Conservation (phyloP, 2,329 filamentous ascomycete genomes). For the Claviceps capensis region DNA sequence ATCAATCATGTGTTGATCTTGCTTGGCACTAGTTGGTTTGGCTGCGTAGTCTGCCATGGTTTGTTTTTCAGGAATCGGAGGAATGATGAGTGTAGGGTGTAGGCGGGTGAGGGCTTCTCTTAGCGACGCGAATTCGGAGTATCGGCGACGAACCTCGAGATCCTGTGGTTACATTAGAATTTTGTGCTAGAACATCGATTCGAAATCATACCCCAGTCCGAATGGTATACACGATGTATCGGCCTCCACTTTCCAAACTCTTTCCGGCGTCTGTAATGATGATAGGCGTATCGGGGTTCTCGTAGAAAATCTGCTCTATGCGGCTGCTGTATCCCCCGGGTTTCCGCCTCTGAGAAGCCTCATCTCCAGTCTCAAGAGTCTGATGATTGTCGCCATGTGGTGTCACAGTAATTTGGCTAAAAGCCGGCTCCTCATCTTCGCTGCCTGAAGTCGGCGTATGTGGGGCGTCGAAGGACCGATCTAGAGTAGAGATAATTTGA, state of each 20-base stretch:
- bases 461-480: constrained; percentile 44
- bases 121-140: constrained; percentile 91
- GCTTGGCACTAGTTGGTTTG: constrained; percentile 94
- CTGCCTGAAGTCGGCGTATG: constrained; percentile 60
- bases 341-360: constrained; percentile 46
- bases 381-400: constrained; percentile 28
- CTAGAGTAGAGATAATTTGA: constrained; percentile 6
- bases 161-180: constrained; percentile 43
- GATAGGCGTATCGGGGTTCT: constrained; percentile 81
- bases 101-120: constrained; percentile 78
- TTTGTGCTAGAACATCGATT: not conserved
- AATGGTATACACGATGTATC: constrained; percentile 96
- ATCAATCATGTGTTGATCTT: constrained; percentile 94
- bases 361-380: constrained; percentile 28
- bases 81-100: constrained; percentile 89
- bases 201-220: constrained; percentile 63
- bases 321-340: constrained; percentile 87
- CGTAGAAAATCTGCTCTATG: constrained; percentile 94
- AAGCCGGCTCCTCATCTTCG: constrained; percentile 44
- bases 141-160: constrained; percentile 83
- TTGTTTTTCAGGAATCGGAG: constrained; percentile 96
- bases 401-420: constrained; percentile 16
- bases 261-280: constrained; percentile 92
- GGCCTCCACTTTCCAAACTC: constrained; percentile 79
- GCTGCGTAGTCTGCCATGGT: constrained; percentile 98